Percentiles rank a stretch among this genome's conserved stretches.
phyloP scores from a whole-genome alignment of 2,329 filamentous ascomycete species.

The Conoideocrella luteorostrata region DNA sequence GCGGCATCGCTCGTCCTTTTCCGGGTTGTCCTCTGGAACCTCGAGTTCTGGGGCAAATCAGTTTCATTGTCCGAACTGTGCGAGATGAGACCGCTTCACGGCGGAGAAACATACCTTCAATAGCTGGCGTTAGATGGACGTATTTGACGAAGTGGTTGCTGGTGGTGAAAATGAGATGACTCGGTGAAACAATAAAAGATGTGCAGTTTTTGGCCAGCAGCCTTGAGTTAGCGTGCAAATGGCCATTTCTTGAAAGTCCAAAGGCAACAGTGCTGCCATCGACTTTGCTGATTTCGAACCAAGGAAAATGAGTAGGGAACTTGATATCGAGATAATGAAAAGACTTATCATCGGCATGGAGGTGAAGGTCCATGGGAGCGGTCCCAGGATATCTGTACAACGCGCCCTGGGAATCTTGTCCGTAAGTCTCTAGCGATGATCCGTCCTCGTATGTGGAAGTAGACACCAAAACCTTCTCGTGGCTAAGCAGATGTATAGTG shows the following conservation, averaged over 20 bases:
- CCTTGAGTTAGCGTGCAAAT: constrained; percentile 70
- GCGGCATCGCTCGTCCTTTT: constrained; percentile 85
- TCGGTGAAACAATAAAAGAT: constrained; percentile 75
- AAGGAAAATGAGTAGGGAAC: constrained; percentile 44
- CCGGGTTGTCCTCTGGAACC: constrained; percentile 79
- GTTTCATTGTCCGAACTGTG: too few relatives aligned
- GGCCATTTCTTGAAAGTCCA: constrained; percentile 69
- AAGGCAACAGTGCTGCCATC: constrained; percentile 40
- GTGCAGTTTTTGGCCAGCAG: constrained; percentile 81
- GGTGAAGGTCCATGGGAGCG: constrained; percentile 4
- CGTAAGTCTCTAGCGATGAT: constrained; percentile 27
- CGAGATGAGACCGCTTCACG: too few relatives aligned
- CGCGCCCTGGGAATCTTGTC: constrained; percentile 40
- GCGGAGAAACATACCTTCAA: constrained; percentile 54
- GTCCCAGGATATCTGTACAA: constrained; percentile 32
- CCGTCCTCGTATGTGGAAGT: constrained; percentile 27
- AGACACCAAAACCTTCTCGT: constrained; percentile 18
- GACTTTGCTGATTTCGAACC: constrained; percentile 41
- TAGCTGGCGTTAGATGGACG: constrained; percentile 62
- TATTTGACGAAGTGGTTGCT: constrained; percentile 92
- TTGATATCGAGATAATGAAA: constrained; percentile 29
- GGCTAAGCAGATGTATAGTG: constrained; percentile 13
- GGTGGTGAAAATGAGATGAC: constrained; percentile 87
- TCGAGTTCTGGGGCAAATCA: constrained; percentile 57
- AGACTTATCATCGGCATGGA: background rate